Evolutionary conservation across 345 rosid genomes (phyloP), one percentile per base, ranked within the genome.

Genomic region (Diplotaxis tenuifolia): DNA sequence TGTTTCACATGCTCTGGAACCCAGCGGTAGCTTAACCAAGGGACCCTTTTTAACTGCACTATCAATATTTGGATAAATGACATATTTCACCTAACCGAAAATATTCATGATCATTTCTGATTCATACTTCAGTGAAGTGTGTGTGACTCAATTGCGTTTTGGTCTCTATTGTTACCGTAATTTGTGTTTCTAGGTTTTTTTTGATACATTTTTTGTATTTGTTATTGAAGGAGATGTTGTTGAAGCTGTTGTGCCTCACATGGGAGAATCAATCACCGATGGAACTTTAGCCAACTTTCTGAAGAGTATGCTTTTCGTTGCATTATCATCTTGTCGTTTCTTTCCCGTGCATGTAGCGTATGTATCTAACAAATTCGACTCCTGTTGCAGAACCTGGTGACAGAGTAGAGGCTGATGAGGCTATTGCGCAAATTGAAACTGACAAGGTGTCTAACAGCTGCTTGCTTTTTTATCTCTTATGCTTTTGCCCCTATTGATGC

Each of bases 381-480:
- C n/a, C n/a, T n/a, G n/a, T n/a, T n/a, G 74, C 85, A 95, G 98
- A 88, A 53, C 96, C 98, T 79, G 99, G 99, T 70, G 99, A 95
- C 38, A 81, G 86, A 23, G 99, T 95, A 4, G 93, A 83, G 80
- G 86, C 72, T 49, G 99, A 95, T 62, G 98, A 95, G 78, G 75
- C 92, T 42, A 92, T 92, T 83, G 99, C 98, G 62, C 98, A 95
- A 79, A 88, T 95, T 68, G 99, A 95, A 80, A 95, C 99, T 2
- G 98, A 95, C 83, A 95, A 95, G 89, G 99, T 95, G 76, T 38
- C 28, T 50, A 57, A 25, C 50, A 56, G 0, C 14, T 65, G 14
- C 59, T 47, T 63, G n/a, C 19, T 25, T 27, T 21, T n/a, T 14
- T 16, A 6, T 79, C 34, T 64, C 19, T 36, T 9, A 9, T 71